A percentile compares a stretch with the other conserved stretches of the same genome.
These are phyloP conservation scores for Pythium rhizo-oryzae DNA, from an alignment of 352 stramenopile genomes.

Conservation along the genomic window DNA sequence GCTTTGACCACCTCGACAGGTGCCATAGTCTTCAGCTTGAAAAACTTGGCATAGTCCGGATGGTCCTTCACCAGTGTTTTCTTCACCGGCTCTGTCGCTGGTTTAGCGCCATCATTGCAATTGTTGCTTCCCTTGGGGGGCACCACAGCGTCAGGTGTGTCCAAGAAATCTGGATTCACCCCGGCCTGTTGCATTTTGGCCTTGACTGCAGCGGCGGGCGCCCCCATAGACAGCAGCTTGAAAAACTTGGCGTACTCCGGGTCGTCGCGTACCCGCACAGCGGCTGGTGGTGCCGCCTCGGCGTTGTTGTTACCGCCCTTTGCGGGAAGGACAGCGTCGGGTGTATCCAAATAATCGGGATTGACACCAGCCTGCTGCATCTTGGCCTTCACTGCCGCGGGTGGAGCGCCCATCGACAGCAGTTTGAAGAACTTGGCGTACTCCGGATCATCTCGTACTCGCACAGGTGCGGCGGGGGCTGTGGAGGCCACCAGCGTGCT, in stretches of 20 bases:
- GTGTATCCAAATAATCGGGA: constrained; percentile 60
- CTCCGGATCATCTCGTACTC: constrained; percentile 20
- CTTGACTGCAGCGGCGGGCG: constrained; percentile 56
- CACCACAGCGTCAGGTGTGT: constrained; percentile 61
- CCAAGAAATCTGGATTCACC: constrained; percentile 55
- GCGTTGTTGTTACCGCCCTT: constrained; percentile 25
- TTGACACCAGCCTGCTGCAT: constrained; percentile 71
- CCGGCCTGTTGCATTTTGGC: constrained; percentile 72
- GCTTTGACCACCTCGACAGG: constrained; percentile 55
- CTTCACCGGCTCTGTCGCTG: constrained; percentile 10
- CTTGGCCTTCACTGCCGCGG: constrained; percentile 63
- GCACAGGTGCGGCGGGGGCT: neutral
- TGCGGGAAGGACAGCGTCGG: constrained; percentile 45
- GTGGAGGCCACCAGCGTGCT: neutral
- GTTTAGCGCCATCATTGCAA: constrained; percentile 21
- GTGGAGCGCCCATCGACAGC: constrained; percentile 59
- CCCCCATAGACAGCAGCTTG: constrained; percentile 69
- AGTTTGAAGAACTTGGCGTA: constrained; percentile 70
- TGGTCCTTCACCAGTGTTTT: constrained; percentile 62
- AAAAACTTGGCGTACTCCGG: constrained; percentile 49
- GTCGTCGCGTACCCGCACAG: constrained; percentile 20
- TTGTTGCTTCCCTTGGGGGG: constrained; percentile 21
- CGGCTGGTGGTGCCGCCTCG: neutral
- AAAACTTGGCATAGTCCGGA: constrained; percentile 67
- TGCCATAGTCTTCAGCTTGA: constrained; percentile 72